phyloP scores from a whole-genome alignment of 345 rosid species.

The Pistacia vera region DNA sequence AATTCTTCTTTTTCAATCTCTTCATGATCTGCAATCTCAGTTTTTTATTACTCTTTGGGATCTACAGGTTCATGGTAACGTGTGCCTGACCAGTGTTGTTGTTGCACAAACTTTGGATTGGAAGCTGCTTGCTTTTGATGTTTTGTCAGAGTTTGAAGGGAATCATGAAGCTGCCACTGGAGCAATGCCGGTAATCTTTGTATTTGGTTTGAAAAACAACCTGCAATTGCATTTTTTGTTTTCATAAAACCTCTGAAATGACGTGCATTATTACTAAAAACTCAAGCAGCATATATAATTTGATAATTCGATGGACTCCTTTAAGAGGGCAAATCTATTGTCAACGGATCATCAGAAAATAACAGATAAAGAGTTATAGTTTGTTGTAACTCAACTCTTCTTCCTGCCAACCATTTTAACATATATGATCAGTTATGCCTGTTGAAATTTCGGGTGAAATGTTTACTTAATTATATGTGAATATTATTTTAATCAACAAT shows the following conservation, averaged over 20 bases:
- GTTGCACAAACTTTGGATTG: conserved; percentile 96
- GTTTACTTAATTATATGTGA: neutral
- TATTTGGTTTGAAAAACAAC: conserved; percentile 1
- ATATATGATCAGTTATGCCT: neutral
- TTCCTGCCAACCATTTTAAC: neutral
- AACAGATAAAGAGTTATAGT: neutral
- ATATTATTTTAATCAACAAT: neutral
- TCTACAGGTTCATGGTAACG: conserved; percentile 94
- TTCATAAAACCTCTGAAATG: neutral
- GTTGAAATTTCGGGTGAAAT: neutral
- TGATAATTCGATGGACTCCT: neutral
- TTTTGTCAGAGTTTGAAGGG: conserved; percentile 95
- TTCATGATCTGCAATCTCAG: neutral
- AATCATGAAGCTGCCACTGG: conserved; percentile 73
- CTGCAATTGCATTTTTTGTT: neutral
- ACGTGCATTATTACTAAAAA: conserved; percentile 1
- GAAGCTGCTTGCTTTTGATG: conserved; percentile 99
- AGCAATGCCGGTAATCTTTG: conserved; percentile 88
- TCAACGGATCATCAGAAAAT: neutral
- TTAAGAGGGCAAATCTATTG: no score
- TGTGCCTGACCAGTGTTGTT: conserved; percentile 90
- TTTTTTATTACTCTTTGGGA: conserved; percentile 17
- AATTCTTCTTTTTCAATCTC: neutral
- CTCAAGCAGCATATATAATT: neutral
- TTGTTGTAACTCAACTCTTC: neutral